Percentiles rank a stretch among this genome's conserved stretches.
Conservation (phyloP, 2,329 filamentous ascomycete species). For the Colletotrichum sp. region DNA sequence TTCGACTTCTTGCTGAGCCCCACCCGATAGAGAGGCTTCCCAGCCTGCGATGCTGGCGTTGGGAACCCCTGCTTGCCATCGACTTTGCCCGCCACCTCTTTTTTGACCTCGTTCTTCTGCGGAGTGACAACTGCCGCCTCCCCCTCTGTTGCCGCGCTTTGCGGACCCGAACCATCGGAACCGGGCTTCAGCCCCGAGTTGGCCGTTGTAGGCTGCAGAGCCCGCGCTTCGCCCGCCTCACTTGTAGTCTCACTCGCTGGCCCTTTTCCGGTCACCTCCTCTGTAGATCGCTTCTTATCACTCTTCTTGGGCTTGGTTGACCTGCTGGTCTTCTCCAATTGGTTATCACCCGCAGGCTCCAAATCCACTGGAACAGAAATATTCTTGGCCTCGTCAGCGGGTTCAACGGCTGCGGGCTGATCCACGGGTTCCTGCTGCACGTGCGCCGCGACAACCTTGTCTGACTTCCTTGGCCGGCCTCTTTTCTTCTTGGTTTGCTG, state of each 20-base stretch:
- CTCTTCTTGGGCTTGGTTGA: background rate
- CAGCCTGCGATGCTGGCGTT: conserved; percentile 20
- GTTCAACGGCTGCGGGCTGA: background rate
- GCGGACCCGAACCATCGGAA: background rate
- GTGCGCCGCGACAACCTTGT: conserved; percentile 20
- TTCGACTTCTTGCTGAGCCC: conserved; percentile 55
- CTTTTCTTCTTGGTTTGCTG: conserved; percentile 24
- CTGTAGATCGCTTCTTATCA: background rate
- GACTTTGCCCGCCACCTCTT: conserved; percentile 5
- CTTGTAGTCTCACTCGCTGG: background rate
- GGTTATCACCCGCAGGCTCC: background rate
- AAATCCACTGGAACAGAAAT: background rate
- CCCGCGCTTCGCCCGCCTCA: background rate
- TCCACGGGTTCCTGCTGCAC: conserved; percentile 1
- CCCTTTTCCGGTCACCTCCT: background rate
- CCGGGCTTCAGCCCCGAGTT: background rate
- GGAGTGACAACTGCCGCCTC: background rate
- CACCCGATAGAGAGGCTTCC: conserved; percentile 52
- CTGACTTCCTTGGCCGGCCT: conserved; percentile 47
- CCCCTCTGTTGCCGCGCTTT: background rate
- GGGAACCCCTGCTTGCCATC: conserved; percentile 15
- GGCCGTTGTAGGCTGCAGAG: conserved; percentile 4
- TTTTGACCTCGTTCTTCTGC: conserved; percentile 10
- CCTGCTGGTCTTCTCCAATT: background rate
- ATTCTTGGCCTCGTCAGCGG: background rate